A percentile compares a stretch with the other conserved stretches of the same genome.
Conservation (phyloP, 192 early-diverging fungal species). For the Gamsiella multidivaricata region DNA sequence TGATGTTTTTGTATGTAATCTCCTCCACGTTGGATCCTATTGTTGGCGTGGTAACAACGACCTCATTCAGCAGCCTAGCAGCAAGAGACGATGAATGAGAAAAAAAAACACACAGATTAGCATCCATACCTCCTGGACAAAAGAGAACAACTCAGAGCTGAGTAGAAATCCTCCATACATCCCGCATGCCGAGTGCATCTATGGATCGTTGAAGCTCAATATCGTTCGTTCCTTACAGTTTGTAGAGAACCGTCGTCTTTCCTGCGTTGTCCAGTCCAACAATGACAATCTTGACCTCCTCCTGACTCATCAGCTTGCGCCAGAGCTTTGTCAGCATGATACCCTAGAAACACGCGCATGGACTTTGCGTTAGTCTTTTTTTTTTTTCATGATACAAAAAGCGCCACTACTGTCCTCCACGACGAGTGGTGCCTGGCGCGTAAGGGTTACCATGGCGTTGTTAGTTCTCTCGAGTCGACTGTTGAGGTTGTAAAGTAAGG, state of each 20-base stretch:
- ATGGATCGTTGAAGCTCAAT: too few species aligned
- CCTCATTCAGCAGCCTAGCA: slow-evolving; percentile 66
- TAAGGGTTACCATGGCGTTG: too few species aligned
- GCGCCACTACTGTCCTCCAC: too few species aligned
- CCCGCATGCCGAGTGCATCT: too few species aligned
- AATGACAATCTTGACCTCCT: slow-evolving; percentile 77
- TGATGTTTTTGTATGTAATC: slow-evolving; percentile 75
- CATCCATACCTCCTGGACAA: not conserved
- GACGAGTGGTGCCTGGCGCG: too few species aligned
- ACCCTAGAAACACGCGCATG: slow-evolving; percentile 51
- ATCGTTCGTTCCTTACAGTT: slow-evolving; percentile 62
- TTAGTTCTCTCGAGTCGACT: too few species aligned
- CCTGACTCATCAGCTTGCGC: slow-evolving; percentile 66
- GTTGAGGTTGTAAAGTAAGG: too few species aligned
- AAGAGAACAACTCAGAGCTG: not conserved
- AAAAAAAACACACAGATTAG: not conserved
- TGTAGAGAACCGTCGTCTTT: slow-evolving; percentile 75
- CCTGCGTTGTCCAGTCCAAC: slow-evolving; percentile 80
- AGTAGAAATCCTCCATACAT: too few species aligned
- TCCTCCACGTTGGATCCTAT: slow-evolving; percentile 81
- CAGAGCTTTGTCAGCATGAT: slow-evolving; percentile 69
- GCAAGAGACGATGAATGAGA: not conserved
- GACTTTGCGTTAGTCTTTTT: too few species aligned
- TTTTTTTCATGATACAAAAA: too few species aligned
- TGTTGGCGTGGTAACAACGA: slow-evolving; percentile 74